Percentiles rank a stretch among this genome's conserved stretches.
Evolutionary conservation across 345 rosid genomes (phyloP).

Genomic region (Aquilaria yunnanensis): DNA sequence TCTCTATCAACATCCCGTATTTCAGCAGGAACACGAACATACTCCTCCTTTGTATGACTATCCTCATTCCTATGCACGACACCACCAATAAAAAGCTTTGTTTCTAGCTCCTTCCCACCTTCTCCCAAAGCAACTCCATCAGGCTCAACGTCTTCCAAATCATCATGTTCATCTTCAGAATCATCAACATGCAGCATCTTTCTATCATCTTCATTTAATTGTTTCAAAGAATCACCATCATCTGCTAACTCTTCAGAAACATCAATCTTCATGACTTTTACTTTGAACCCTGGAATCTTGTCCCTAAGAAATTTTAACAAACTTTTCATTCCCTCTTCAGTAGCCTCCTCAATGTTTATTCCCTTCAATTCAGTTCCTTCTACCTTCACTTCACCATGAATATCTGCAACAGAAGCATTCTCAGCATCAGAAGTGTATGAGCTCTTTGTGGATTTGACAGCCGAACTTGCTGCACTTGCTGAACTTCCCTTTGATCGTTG

Average conservation of each 20-base stretch:
- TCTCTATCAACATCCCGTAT: slow-evolving; percentile 61
- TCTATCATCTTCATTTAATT: slow-evolving; percentile 56
- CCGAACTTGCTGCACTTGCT: slow-evolving; percentile 25
- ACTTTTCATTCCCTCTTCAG: slow-evolving; percentile 89
- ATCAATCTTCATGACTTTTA: slow-evolving; percentile 64
- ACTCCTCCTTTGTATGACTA: slow-evolving; percentile 57
- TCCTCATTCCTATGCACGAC: slow-evolving; percentile 78
- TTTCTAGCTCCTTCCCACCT: slow-evolving; percentile 46
- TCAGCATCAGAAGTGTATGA: slow-evolving; percentile 40
- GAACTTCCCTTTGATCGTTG: slow-evolving; percentile 56
- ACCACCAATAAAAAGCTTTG: slow-evolving; percentile 85
- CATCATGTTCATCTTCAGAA: slow-evolving; percentile 49
- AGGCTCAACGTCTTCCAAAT: slow-evolving; percentile 55
- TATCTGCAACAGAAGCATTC: slow-evolving; percentile 41
- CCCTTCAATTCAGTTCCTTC: slow-evolving; percentile 62
- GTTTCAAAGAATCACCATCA: slow-evolving; percentile 49
- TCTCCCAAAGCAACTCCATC: slow-evolving; percentile 41
- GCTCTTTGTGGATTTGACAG: slow-evolving; percentile 36
- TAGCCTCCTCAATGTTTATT: slow-evolving; percentile 62
- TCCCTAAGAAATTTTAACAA: slow-evolving; percentile 90
- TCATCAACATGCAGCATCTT: slow-evolving; percentile 37
- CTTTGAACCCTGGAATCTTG: slow-evolving; percentile 87
- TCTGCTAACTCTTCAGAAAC: slow-evolving; percentile 45
- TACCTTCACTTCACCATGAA: slow-evolving; percentile 50
- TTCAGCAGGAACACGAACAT: slow-evolving; percentile 67